Evolutionary conservation across 1,284 basidiomycete species (phyloP), one percentile per base, ranked within the genome.

Genomic region (Mycosarcoma mackinlayi): DNA sequence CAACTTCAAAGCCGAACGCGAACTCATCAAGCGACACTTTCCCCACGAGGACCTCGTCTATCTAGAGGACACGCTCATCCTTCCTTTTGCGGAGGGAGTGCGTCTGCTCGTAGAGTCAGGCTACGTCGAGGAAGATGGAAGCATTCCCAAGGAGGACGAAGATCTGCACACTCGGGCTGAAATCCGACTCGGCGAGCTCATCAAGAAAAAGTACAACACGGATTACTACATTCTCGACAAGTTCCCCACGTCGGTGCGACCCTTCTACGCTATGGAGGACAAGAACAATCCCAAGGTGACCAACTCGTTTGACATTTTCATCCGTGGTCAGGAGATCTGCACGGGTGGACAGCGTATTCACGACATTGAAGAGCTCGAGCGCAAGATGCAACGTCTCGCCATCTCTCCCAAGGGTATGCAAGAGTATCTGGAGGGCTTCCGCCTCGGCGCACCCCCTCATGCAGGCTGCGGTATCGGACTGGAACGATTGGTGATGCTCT

Each of bases 131-230:
- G 77, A 79, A 31, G 75, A 76, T 46, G 77, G 77, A 30, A 67
- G 48, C 41, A n/a, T 64, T 38, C 77, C 77, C 35, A 72, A 60
- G 48, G 67, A 69, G 58, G 73, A 76, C 44, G 77, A 80, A 40
- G 78, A 80, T 48, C 57, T 80, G 7, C 33, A 95, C 92, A 96
- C 93, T 6, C 89, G 91, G 75, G 92, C 94, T 80, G 95, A 98
- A 85, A 94, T 92, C 85, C 87, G 91, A 53, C 89, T 98, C 23
- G 95, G 95, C 27, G 86, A 89, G 51, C 86, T 98, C 51, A 89
- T 98, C 78, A 92, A 91, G 83, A 89, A 89, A 58, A 96, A 95
- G 85, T 95, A 94, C 83, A 89, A 93, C 76, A 97, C 92, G 53
- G 95, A 98, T 86, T 83, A 82, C 58, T 83, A 80, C 69, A 81